Percentiles rank a stretch among this genome's conserved stretches.
phyloP scores from a whole-genome alignment of 371 early-diverging fungal genomes.

The Zychaea mexicana region DNA sequence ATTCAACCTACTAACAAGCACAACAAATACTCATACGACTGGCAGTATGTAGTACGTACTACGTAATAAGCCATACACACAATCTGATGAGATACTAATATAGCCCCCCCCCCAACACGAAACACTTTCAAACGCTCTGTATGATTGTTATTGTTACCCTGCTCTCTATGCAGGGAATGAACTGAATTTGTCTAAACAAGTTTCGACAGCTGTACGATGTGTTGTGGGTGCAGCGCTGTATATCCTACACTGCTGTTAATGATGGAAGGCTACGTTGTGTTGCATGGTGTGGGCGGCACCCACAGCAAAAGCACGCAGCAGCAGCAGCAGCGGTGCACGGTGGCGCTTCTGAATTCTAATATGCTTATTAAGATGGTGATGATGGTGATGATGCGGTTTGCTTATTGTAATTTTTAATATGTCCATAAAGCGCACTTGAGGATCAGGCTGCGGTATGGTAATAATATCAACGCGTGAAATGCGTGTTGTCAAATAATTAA shows the following conservation, averaged over 20 bases:
- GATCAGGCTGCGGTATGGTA: neutral
- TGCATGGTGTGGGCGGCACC: too few relatives aligned
- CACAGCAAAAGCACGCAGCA: too few relatives aligned
- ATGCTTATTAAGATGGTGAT: neutral
- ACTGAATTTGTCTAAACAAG: too few relatives aligned
- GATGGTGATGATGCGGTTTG: neutral
- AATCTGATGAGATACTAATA: neutral
- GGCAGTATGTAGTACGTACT: neutral
- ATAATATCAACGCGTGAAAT: neutral
- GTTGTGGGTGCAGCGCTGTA: too few relatives aligned
- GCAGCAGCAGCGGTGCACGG: too few relatives aligned
- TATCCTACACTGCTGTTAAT: too few relatives aligned
- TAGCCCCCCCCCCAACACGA: neutral
- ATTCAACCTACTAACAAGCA: neutral
- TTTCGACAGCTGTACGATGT: too few relatives aligned
- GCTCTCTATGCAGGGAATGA: too few relatives aligned
- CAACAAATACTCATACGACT: neutral
- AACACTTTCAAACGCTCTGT: too few relatives aligned
- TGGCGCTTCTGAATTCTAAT: neutral
- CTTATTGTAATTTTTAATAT: constrained; percentile 3
- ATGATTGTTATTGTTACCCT: too few relatives aligned
- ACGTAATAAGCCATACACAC: neutral
- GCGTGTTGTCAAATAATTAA: neutral
- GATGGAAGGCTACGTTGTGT: too few relatives aligned
- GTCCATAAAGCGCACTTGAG: neutral